Conservation (phyloP, 1,139 yeast species). For the Saccharomyces pastorianus region DNA sequence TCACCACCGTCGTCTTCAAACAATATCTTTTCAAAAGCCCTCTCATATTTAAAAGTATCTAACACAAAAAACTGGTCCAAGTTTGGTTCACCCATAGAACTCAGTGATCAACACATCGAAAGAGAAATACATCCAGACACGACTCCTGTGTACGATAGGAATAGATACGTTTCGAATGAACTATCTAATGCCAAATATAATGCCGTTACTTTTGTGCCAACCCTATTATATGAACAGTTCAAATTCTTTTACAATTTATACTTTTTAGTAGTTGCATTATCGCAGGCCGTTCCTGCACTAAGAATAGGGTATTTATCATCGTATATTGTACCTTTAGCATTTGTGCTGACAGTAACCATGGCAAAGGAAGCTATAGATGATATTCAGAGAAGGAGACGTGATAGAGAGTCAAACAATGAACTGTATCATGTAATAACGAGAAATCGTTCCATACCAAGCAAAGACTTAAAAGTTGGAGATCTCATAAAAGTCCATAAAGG, state of each 20-base stretch:
- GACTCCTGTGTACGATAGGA: constrained; percentile 31
- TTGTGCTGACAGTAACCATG: constrained; percentile 89
- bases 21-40: background rate
- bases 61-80: background rate
- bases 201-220: constrained; percentile 79
- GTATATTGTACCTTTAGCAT: constrained; percentile 86
- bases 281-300: constrained; percentile 85
- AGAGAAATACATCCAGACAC: constrained; percentile 37
- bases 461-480: constrained; percentile 77
- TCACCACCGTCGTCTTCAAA: constrained; percentile 1
- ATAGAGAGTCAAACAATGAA: constrained; percentile 81
- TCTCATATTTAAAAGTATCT: background rate
- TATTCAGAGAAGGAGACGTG: constrained; percentile 80
- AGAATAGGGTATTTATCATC: constrained; percentile 91
- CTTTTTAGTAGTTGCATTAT: constrained; percentile 83
- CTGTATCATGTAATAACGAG: constrained; percentile 60
- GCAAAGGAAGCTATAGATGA: constrained; percentile 94
- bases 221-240: constrained; percentile 88
- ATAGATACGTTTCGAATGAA: constrained; percentile 62
- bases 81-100: constrained; percentile 16
- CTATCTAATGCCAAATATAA: constrained; percentile 92
- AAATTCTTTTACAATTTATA: constrained; percentile 92
- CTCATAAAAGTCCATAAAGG: constrained; percentile 75
- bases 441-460: constrained; percentile 46
- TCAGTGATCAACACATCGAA: constrained; percentile 32